These are phyloP conservation scores for Davidsoniella virescens DNA, from an alignment of 2,329 filamentous ascomycete species.

Conservation along the genomic window DNA sequence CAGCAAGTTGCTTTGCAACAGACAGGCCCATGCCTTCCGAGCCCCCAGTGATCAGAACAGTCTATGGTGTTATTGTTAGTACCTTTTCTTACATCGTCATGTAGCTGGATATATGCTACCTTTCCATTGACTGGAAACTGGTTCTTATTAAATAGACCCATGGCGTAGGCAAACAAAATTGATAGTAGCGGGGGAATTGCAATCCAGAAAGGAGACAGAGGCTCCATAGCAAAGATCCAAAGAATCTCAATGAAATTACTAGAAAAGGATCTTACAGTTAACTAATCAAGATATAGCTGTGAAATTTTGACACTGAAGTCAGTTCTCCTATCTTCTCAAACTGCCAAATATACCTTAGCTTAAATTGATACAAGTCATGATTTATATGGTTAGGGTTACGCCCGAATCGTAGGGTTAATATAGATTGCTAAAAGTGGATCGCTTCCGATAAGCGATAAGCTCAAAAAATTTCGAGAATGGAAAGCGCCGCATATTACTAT, in stretches of 20 bases:
- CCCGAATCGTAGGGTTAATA: no score
- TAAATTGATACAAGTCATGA: no score
- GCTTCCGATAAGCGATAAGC: conserved; percentile 9
- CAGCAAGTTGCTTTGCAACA: conserved; percentile 55
- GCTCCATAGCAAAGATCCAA: conserved; percentile 2
- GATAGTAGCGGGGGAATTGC: conserved; percentile 20
- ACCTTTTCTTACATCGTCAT: not conserved
- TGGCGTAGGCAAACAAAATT: conserved; percentile 26
- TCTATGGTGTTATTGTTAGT: conserved; percentile 34
- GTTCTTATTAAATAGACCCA: conserved; percentile 56
- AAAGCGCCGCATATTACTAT: not conserved
- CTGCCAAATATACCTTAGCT: not conserved
- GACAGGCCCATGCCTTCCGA: conserved; percentile 84
- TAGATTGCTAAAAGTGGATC: not conserved
- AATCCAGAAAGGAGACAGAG: conserved; percentile 15
- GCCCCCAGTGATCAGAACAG: conserved; percentile 73
- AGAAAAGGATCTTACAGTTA: not conserved
- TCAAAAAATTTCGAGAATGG: conserved; percentile 7
- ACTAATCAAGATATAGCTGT: not conserved
- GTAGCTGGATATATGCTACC: conserved; percentile 29
- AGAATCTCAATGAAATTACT: not conserved
- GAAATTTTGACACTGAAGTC: no score
- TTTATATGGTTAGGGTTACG: no score
- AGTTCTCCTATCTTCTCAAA: not conserved
- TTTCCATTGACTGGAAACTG: conserved; percentile 73